Conservation (phyloP, 2,329 filamentous ascomycete genomes). For the Lachnellula subtilissima region DNA sequence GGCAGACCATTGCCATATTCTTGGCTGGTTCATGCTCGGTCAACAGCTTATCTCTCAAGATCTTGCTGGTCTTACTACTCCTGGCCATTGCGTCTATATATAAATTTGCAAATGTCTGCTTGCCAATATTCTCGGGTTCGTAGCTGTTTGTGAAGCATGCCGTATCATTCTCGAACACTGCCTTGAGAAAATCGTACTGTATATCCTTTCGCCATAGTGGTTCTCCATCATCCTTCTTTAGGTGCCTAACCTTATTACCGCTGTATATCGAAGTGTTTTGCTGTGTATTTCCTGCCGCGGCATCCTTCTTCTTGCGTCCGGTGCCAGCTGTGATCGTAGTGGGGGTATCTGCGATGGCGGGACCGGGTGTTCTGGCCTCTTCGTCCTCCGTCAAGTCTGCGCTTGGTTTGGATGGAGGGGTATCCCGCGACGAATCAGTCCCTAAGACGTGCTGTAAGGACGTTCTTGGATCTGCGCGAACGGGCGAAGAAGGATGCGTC, state of each 20-base stretch:
- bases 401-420: constrained; percentile 14
- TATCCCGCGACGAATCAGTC: constrained; percentile 22
- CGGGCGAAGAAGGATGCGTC: constrained; percentile 25
- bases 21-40: constrained; percentile 88
- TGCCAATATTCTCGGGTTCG: constrained; percentile 54
- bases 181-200: constrained; percentile 78
- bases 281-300: constrained; percentile 13
- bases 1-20: constrained; percentile 98
- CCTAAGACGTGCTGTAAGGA: constrained; percentile 26
- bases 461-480: constrained; percentile 25
- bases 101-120: constrained; percentile 84
- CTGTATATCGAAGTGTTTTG: constrained; percentile 25
- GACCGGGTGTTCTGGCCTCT: constrained; percentile 24
- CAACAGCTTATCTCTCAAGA: constrained; percentile 91
- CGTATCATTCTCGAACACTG: constrained; percentile 70
- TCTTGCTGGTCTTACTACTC: constrained; percentile 98
- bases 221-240: constrained; percentile 86
- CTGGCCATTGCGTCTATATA: constrained; percentile 98
- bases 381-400: constrained; percentile 31
- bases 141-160: constrained; percentile 89
- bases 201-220: constrained; percentile 85
- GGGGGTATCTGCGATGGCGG: constrained; percentile 9
- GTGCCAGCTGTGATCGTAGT: constrained; percentile 10
- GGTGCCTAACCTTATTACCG: constrained; percentile 65
- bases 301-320: constrained; percentile 22